Evolutionary conservation across 306 rosid genomes (phyloP), one percentile per base, ranked within the genome.

Genomic region (Geum urbanum): DNA sequence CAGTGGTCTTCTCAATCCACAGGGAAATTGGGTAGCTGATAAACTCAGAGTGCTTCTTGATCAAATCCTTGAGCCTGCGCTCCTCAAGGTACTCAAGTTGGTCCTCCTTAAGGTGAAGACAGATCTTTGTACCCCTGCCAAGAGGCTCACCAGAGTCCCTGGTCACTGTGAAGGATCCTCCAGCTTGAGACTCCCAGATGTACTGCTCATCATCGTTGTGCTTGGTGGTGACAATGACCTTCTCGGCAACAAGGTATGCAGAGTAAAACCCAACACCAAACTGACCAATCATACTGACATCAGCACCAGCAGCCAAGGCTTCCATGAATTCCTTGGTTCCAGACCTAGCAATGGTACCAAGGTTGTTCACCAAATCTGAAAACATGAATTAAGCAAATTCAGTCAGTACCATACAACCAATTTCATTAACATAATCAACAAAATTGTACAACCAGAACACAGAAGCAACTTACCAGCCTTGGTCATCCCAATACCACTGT

Each of bases 221-320:
- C 83, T 90, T 92, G 35, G 96, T 0, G 49, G 92, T 92, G 39
- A 92, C 96, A 51, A 92, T 82, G 8, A 92, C 98, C 88, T 84
- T 90, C 46, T 92, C 98, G 0, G 98, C 89, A 4, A 90, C 98
- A 70, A 92, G 96, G 65, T 92, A 92, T 13, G 98, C 91, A 0
- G 98, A 92, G 78, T 92, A 92, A 84, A 92, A 92, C n/a, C 98
- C 96, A 64, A 92, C 98, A 78, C 98, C 98, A 15, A 92, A 92
- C 77, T 90, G 98, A 0, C 98, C 98, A 1, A 92, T 92, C 98
- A 92, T 92, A 85, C 98, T 92, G 48, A 92, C 98, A 76, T 92
- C 98, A 66, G 98, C 96, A 66, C 98, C 98, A 48, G 98, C 96
- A n/a, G 98, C 89, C 66, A 92, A 50, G 24, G 98, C 98, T 77